Base-by-base conservation (phyloP, 257 asterid species). In the Gentiana dahurica region DNA sequence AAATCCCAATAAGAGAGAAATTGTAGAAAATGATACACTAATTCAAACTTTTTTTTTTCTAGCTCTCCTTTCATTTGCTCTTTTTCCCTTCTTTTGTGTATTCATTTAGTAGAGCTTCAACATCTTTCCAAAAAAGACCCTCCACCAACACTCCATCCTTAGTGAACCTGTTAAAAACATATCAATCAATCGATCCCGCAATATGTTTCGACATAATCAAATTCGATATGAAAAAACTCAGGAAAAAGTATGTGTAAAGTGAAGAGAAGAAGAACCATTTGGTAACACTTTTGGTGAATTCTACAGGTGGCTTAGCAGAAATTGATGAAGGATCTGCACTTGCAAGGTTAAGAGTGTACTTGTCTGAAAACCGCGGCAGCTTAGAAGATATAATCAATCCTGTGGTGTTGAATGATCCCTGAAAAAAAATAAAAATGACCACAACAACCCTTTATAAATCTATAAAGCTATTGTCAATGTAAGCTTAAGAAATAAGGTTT, bases 131-230 rank as follows among this genome's bases (percentile, higher is more conserved):
- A 76, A 88, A 81, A 50, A 78, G 69, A 15, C 99, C 99, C 76
- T 92, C 99, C 54, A 87, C 95, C 80, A 92, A 69, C 66, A 88
- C 93, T 71, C 99, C 99, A 65, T 92, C 97, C 77, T 77, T 81
- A 47, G 97, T 79, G 78, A 92, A 92, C 99, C 99, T 92, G 76
- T 65, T 73, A 60, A 57, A 39, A n/a, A 12, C 45, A 39, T 39
- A 39, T 39, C 5, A 24, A 24, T 24, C 24, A 24, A 24, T 24
- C 24, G 24, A 24, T 24, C 24, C 24, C 24, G 24, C 24, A 24
- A 24, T 24, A 24, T 24, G 24, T 24, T 24, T 24, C 24, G 24
- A 24, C 24, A 24, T 24, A 24, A 24, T 24, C 24, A 24, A 24
- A 24, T 24, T 24, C 24, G 24, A 24, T 24, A 24, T 24, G 24